Conservation (phyloP, 2,329 filamentous ascomycete genomes). For the Botrytis squamosa region DNA sequence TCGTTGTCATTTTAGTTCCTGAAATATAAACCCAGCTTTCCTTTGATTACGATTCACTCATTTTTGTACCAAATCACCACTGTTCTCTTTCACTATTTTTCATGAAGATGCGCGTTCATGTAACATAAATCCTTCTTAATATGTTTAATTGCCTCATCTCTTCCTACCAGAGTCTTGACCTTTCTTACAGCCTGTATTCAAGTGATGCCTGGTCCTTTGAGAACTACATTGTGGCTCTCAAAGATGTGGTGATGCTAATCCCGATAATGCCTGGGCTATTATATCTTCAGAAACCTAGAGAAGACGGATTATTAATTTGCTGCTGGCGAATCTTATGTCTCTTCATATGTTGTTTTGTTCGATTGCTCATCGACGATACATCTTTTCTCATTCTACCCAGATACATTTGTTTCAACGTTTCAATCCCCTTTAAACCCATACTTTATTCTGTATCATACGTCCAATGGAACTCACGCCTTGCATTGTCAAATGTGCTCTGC, state of each 20-base stretch:
- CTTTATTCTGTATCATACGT: background rate
- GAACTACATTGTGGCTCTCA: background rate
- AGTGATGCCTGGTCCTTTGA: background rate
- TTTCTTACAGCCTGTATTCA: background rate
- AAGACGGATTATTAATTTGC: background rate
- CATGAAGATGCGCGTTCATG: background rate
- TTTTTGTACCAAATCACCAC: background rate
- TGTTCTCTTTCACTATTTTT: background rate
- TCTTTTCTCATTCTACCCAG: background rate
- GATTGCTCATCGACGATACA: background rate
- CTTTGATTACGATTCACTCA: background rate
- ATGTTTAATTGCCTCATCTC: background rate
- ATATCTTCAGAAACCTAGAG: background rate
- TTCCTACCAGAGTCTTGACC: background rate
- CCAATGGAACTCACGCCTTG: background rate
- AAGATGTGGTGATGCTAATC: background rate
- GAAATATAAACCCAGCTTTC: background rate
- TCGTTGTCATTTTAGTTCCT: background rate
- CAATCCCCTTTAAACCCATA: background rate
- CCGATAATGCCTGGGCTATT: accelerated
- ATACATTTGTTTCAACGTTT: background rate
- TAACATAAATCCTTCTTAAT: background rate
- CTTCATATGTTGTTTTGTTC: background rate
- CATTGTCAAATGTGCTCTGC: background rate
- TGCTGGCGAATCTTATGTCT: background rate